Evolutionary conservation across 1,284 basidiomycete genomes (phyloP).

Genomic region (Ustilago shanxiensis): DNA sequence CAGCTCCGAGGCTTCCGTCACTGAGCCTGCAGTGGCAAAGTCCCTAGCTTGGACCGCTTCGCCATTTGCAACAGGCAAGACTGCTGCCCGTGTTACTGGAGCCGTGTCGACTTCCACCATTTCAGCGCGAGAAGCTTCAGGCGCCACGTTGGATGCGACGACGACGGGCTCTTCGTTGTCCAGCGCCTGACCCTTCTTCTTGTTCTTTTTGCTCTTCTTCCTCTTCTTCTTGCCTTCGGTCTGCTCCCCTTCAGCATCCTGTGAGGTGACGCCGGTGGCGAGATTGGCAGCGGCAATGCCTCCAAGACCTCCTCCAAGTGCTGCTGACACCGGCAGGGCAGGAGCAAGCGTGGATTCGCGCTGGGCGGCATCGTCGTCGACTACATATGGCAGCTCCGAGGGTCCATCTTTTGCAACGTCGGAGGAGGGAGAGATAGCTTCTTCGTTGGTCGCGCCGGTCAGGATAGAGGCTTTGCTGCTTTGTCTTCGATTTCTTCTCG

Average conservation of each 20-base stretch:
- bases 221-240: conserved; percentile 14
- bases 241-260: not conserved
- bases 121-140: conserved; percentile 3
- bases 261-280: conserved; percentile 9
- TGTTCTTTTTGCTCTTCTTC: conserved; percentile 32
- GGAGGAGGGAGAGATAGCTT: conserved; percentile 1
- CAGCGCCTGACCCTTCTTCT: conserved; percentile 25
- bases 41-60: conserved; percentile 24
- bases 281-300: conserved; percentile 34
- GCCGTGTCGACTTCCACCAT: conserved; percentile 7
- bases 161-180: conserved; percentile 15
- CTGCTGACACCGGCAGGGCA: conserved; percentile 22
- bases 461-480: conserved; percentile 28
- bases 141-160: conserved; percentile 4
- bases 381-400: conserved; percentile 47
- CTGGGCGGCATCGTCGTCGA: conserved; percentile 23
- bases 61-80: conserved; percentile 9
- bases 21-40: conserved; percentile 22
- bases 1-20: conserved; percentile 29
- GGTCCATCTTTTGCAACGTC: conserved; percentile 5
- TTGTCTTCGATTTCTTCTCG: conserved; percentile 3
- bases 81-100: conserved; percentile 6
- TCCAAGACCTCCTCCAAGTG: conserved; percentile 34
- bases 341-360: conserved; percentile 20
- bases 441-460: conserved; percentile 8